Evolutionary conservation across 108 stramenopile species (phyloP), one percentile per base, ranked within the genome.

Genomic region (Nitzschia putrida): DNA sequence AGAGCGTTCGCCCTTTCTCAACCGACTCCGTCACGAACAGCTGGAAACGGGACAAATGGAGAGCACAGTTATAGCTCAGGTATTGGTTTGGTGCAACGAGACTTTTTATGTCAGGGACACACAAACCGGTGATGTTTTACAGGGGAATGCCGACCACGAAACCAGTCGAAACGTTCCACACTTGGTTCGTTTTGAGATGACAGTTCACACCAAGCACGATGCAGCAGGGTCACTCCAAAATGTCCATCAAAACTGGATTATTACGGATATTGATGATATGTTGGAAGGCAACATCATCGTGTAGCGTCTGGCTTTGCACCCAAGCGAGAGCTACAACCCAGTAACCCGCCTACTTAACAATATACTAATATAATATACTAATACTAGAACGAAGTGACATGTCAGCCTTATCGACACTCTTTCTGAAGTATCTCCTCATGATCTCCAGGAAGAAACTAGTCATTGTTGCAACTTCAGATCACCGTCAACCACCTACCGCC

Each of bases 181-280:
- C 44, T 42, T 45, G 18, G 56, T 61, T 13, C 51, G 52, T 37
- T 61, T 61, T 45, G 58, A 70, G 37, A 29, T 29, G 42, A 68
- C 54, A 5, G 55, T 68, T 11, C 45, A 60, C 25, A 70, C 59
- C 14, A 24, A 37, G 34, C 64, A 60, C 18, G 25, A 58, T 45
- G 0, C 37, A 11, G 29, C 37, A 37, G 60, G 76, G 42, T n/a
- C 63, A 25, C 2, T 70, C 52, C 23, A 49, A 57, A 65, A 68
- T 47, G 29, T 42, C 20, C 58, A 68, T 22, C 0, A 66, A 34
- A 47, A 75, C 67, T 77, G 76, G 76, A 52, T 68, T 18, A 69
- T 77, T 50, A 77, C 76, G 1, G 76, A 77, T 44, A 77, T 77
- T 24, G 76, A 77, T 64, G 76, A 77, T 51, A 52, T 77, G 64